These are phyloP conservation scores for Ophiocordyceps australis DNA, from an alignment of 2,329 filamentous ascomycete species.

Conservation along the genomic window DNA sequence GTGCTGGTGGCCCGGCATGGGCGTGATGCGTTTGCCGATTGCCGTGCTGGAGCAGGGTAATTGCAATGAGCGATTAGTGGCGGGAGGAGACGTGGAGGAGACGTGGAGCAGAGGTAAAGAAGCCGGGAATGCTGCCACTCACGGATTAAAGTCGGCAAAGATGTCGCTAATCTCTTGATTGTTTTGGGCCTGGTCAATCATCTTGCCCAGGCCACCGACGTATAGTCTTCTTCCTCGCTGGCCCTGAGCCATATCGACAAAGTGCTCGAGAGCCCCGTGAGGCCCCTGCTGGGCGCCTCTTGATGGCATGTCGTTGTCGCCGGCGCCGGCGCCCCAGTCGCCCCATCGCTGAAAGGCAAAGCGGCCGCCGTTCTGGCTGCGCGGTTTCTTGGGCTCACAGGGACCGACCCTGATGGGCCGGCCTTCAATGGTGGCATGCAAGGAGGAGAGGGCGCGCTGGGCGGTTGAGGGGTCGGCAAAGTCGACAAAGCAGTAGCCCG, in stretches of 20 bases:
- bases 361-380: conserved; percentile 5
- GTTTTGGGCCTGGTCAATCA: conserved; percentile 27
- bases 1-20: conserved; percentile 35
- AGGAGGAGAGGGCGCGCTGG: conserved; percentile 26
- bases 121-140: conserved; percentile 10
- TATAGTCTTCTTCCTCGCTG: conserved; percentile 22
- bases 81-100: too few relatives aligned
- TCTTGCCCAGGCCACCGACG: conserved; percentile 29
- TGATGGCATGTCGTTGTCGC: conserved; percentile 1
- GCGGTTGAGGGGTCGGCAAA: conserved; percentile 38
- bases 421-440: conserved; percentile 35
- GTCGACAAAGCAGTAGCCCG: conserved; percentile 56
- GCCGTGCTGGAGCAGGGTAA: conserved; percentile 4
- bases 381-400: conserved; percentile 33
- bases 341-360: conserved; percentile 22
- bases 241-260: conserved; percentile 10
- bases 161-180: conserved; percentile 25
- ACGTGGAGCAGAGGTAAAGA: neutral
- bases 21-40: conserved; percentile 36
- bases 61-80: neutral
- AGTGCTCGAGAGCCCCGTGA: conserved; percentile 11
- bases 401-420: conserved; percentile 46
- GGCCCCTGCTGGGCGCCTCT: conserved; percentile 8
- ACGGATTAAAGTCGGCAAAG: conserved; percentile 23
- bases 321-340: conserved; percentile 16